Conservation (phyloP, 805 yeast species). For the Nakazawaea ernobii region DNA sequence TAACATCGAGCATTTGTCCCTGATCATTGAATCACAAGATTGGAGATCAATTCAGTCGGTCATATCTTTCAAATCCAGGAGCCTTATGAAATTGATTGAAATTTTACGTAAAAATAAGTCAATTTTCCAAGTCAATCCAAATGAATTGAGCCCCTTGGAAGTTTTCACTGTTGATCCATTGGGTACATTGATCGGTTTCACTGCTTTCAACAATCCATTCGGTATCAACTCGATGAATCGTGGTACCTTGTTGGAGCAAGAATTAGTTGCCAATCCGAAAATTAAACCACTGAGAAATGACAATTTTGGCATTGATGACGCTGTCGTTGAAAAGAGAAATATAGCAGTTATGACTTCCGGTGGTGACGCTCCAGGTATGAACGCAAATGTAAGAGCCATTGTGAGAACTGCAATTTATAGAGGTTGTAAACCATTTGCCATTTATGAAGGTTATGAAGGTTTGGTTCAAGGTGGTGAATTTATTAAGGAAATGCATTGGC, state of each 20-base stretch:
- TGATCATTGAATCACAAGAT: constrained; percentile 29
- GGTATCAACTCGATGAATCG: constrained; percentile 19
- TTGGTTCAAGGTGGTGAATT: constrained; percentile 76
- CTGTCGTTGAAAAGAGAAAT: constrained; percentile 30
- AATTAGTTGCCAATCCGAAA: neutral
- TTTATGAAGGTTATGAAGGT: constrained; percentile 94
- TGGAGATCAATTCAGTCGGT: constrained; percentile 45
- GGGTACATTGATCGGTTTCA: constrained; percentile 78
- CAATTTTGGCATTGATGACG: neutral
- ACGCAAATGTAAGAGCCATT: constrained; percentile 91
- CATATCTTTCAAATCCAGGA: constrained; percentile 39
- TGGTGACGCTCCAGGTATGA: constrained; percentile 99
- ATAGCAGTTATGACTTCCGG: constrained; percentile 98
- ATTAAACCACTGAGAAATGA: neutral
- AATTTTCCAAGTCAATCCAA: constrained; percentile 59
- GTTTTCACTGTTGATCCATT: constrained; percentile 77
- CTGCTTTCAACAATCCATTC: constrained; percentile 53
- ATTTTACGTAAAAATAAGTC: constrained; percentile 25
- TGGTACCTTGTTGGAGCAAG: constrained; percentile 5
- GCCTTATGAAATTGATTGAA: constrained; percentile 32
- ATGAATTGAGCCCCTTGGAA: constrained; percentile 69
- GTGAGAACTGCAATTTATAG: constrained; percentile 85
- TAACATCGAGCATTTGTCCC: constrained; percentile 21
- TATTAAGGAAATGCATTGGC: constrained; percentile 66
- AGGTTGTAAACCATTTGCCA: constrained; percentile 87